Conservation (phyloP, 352 stramenopile species). For the Phytophthora niederhauseri region DNA sequence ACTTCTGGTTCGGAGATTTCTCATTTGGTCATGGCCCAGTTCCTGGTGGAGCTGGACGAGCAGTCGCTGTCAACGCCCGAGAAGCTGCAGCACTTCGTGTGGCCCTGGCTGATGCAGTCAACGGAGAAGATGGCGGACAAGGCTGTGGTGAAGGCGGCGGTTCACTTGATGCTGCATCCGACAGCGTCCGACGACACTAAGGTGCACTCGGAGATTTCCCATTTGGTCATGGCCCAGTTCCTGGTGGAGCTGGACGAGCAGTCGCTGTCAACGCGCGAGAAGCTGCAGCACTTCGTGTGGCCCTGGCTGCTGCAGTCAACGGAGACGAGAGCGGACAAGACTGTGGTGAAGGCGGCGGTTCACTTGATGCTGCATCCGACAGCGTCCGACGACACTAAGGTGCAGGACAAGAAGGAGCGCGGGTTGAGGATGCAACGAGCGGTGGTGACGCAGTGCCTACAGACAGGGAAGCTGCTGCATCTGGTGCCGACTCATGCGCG, state of each 20-base stretch:
- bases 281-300: constrained; percentile 59
- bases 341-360: constrained; percentile 33
- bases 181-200: constrained; percentile 23
- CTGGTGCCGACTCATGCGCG: constrained; percentile 39
- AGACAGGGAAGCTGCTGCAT: constrained; percentile 42
- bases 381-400: constrained; percentile 20
- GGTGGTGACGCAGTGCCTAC: constrained; percentile 49
- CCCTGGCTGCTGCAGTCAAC: constrained; percentile 51
- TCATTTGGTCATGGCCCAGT: constrained; percentile 51
- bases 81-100: constrained; percentile 56
- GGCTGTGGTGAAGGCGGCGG: constrained; percentile 32
- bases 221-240: constrained; percentile 57
- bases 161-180: constrained; percentile 50
- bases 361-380: constrained; percentile 50
- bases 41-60: constrained; percentile 57
- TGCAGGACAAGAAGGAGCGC: constrained; percentile 36
- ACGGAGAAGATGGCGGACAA: constrained; percentile 23
- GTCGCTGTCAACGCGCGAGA: constrained; percentile 38
- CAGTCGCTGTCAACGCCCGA: constrained; percentile 34
- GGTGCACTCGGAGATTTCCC: constrained; percentile 31
- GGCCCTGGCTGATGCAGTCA: constrained; percentile 56
- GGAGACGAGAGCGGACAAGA: constrained; percentile 23
- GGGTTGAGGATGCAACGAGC: constrained; percentile 47
- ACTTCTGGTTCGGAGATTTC: constrained; percentile 5
- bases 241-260: constrained; percentile 51